Conservation (phyloP, 1,284 basidiomycete genomes). For the Apiotrichum akiyoshidainum region DNA sequence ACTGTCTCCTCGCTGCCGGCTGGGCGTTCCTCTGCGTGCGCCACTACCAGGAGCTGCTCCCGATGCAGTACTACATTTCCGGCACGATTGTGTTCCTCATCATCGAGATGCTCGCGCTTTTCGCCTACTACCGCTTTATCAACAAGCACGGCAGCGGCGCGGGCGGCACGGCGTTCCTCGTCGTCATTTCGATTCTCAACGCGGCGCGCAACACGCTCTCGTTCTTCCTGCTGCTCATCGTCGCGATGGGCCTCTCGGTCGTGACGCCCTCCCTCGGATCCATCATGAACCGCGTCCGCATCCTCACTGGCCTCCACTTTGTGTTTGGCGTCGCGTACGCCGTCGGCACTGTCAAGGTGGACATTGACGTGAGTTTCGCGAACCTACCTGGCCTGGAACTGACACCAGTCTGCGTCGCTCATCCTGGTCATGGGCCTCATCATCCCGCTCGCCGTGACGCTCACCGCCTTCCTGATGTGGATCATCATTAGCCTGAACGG, state of each 20-base stretch:
- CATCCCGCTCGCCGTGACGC: slow-evolving; percentile 86
- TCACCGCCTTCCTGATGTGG: slow-evolving; percentile 93
- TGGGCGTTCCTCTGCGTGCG: slow-evolving; percentile 86
- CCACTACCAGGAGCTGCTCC: slow-evolving; percentile 73
- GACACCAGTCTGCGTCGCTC: slow-evolving; percentile 63
- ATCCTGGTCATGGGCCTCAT: slow-evolving; percentile 77
- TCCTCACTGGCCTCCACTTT: slow-evolving; percentile 63
- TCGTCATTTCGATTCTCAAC: slow-evolving; percentile 81
- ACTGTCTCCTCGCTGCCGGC: slow-evolving; percentile 62
- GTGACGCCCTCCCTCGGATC: slow-evolving; percentile 52
- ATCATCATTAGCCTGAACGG: slow-evolving; percentile 85
- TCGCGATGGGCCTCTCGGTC: slow-evolving; percentile 80
- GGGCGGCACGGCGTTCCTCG: slow-evolving; percentile 73
- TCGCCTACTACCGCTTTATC: slow-evolving; percentile 61
- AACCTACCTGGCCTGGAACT: neutral
- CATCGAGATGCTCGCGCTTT: slow-evolving; percentile 89
- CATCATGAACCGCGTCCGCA: slow-evolving; percentile 47
- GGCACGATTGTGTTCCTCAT: slow-evolving; percentile 81
- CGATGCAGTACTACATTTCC: slow-evolving; percentile 83
- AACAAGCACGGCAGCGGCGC: slow-evolving; percentile 79
- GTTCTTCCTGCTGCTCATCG: slow-evolving; percentile 91
- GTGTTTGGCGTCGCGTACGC: slow-evolving; percentile 90
- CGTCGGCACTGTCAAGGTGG: slow-evolving; percentile 85
- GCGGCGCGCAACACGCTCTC: slow-evolving; percentile 87
- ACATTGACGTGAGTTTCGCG: slow-evolving; percentile 64